Evolutionary conservation across 352 stramenopile genomes (phyloP).

Genomic region (Blastocystis sp.): DNA sequence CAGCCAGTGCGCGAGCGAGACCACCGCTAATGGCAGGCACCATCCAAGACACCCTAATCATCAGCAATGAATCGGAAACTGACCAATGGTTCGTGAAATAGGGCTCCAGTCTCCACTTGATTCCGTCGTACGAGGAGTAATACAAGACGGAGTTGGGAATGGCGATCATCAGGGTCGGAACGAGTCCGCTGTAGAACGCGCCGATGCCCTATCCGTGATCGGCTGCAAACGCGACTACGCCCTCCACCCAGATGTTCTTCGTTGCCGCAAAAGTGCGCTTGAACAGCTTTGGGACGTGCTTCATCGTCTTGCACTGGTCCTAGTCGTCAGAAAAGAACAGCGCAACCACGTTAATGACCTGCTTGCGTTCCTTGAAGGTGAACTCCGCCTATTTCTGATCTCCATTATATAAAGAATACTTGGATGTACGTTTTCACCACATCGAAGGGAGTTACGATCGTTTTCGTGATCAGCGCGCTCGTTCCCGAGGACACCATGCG

Average conservation of each 20-base stretch:
- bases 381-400: constrained; percentile 59
- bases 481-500: constrained; percentile 64
- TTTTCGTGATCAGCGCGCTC: constrained; percentile 72
- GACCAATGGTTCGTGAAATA: constrained; percentile 67
- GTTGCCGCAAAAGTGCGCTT: constrained; percentile 65
- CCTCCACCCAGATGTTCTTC: constrained; percentile 69
- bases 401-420: neutral
- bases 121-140: constrained; percentile 72
- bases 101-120: constrained; percentile 65
- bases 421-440: constrained; percentile 73
- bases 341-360: constrained; percentile 43
- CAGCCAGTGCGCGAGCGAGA: constrained; percentile 36
- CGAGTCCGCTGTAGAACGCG: constrained; percentile 61
- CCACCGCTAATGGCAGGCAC: constrained; percentile 66
- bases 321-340: neutral
- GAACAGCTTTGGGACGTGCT: constrained; percentile 58
- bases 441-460: constrained; percentile 74
- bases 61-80: neutral
- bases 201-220: neutral
- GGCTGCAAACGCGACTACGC: neutral
- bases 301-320: constrained; percentile 66
- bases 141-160: constrained; percentile 73
- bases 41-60: constrained; percentile 66
- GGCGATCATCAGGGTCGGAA: constrained; percentile 69
- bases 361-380: constrained; percentile 42